phyloP scores from a whole-genome alignment of 2,329 filamentous ascomycete genomes.

The Fusarium protoensiforme region DNA sequence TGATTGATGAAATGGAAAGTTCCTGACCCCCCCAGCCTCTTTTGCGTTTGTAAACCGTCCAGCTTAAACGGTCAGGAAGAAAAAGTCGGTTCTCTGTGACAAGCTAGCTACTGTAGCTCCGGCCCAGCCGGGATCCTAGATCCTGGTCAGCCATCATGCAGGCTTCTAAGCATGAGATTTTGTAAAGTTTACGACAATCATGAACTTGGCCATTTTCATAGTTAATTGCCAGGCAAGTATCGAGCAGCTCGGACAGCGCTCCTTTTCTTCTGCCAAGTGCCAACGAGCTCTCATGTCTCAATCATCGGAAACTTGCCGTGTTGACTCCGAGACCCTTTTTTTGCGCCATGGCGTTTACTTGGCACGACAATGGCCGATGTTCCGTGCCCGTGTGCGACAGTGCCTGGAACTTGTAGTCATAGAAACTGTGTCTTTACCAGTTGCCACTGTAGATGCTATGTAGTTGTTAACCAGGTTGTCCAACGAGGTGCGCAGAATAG shows the following conservation, averaged over 20 bases:
- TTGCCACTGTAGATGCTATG: not conserved
- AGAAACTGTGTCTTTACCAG: not conserved
- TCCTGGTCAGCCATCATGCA: not conserved
- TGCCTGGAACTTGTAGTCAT: not conserved
- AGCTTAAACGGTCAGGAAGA: not conserved
- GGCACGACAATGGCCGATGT: not conserved
- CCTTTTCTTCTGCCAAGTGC: not conserved
- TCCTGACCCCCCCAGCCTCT: constrained; percentile 10
- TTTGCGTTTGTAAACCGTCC: not conserved
- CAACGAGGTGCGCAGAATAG: not conserved
- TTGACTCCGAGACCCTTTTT: not conserved
- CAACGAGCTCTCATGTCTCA: not conserved
- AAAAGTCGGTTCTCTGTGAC: constrained; percentile 12
- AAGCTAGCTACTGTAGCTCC: not conserved
- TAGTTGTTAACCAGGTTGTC: not conserved
- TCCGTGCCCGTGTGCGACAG: not conserved
- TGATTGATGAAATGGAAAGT: constrained; percentile 8
- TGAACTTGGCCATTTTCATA: not conserved
- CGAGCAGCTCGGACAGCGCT: not conserved
- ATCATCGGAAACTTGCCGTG: not conserved
- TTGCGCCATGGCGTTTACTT: not conserved
- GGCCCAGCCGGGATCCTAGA: constrained; percentile 2
- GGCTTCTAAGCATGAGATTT: not conserved
- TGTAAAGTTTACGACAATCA: not conserved
- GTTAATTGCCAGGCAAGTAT: not conserved